Conservation (phyloP, 495 filamentous ascomycete genomes). For the Penicillium verhagenii region DNA sequence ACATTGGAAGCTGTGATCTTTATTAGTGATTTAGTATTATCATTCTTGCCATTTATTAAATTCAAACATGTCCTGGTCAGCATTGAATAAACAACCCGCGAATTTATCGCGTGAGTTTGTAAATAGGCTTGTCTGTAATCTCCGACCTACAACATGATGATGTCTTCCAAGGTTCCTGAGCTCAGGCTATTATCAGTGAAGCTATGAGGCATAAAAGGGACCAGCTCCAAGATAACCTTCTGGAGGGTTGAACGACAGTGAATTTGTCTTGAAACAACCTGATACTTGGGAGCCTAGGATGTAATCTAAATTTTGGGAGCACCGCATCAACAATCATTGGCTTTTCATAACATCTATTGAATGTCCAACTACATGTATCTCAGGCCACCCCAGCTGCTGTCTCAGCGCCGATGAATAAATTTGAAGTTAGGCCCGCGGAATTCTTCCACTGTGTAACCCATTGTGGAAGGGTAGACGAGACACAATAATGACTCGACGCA, state of each 20-base stretch:
- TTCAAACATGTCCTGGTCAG: neutral
- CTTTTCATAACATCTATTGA: too few species aligned
- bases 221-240: too few species aligned
- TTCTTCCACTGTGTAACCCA: conserved; percentile 12
- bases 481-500: conserved; percentile 2
- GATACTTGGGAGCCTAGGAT: neutral
- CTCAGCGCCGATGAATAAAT: neutral
- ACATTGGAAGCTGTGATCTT: conserved; percentile 2
- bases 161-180: too few species aligned
- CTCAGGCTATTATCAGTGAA: neutral
- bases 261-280: neutral
- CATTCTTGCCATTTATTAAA: neutral
- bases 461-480: conserved; percentile 9
- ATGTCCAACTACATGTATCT: neutral
- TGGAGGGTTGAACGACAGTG: neutral
- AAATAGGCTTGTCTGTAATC: neutral
- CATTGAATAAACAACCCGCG: too few species aligned
- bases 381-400: neutral
- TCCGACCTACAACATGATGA: neutral
- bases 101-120: too few species aligned
- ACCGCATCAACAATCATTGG: too few species aligned
- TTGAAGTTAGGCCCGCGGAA: neutral
- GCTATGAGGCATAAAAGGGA: neutral
- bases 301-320: neutral
- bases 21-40: conserved; percentile 16